Evolutionary conservation across 2,329 filamentous ascomycete species (phyloP).

Genomic region (Aspergillus sp.): DNA sequence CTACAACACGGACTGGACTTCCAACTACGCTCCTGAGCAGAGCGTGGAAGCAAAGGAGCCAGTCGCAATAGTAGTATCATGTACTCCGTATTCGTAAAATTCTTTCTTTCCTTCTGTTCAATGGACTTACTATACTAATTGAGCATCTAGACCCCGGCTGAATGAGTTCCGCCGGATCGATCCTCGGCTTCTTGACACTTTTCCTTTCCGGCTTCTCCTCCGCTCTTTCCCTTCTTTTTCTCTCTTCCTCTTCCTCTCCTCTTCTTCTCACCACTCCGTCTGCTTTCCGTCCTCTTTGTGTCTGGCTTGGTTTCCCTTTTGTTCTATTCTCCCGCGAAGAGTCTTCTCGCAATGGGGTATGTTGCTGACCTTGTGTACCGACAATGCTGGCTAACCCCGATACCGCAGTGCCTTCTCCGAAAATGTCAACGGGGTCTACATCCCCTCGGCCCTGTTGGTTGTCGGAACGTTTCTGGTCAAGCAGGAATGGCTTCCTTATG

Average conservation of each 20-base stretch:
- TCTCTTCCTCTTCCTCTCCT: slow-evolving; percentile 4
- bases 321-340: slow-evolving; percentile 3
- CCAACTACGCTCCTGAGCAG: background rate
- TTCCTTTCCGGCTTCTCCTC: slow-evolving; percentile 3
- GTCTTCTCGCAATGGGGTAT: slow-evolving; percentile 22
- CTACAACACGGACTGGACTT: too few relatives aligned
- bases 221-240: slow-evolving; percentile 5
- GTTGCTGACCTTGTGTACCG: background rate
- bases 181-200: slow-evolving; percentile 9
- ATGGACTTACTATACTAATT: too few relatives aligned
- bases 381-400: background rate
- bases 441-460: slow-evolving; percentile 71
- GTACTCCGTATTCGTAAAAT: too few relatives aligned
- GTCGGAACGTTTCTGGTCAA: slow-evolving; percentile 70
- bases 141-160: too few relatives aligned
- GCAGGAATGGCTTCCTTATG: slow-evolving; percentile 65
- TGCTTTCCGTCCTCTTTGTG: slow-evolving; percentile 1
- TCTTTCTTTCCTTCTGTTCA: too few relatives aligned
- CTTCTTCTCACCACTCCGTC: background rate
- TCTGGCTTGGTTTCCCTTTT: background rate
- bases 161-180: slow-evolving; percentile 6
- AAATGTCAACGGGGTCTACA: slow-evolving; percentile 72
- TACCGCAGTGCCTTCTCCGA: slow-evolving; percentile 29
- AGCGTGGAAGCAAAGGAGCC: too few relatives aligned
- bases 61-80: too few relatives aligned